Evolutionary conservation across 108 stramenopile species (phyloP), one percentile per base, ranked within the genome.

Genomic region (Licmophora abbreviata): DNA sequence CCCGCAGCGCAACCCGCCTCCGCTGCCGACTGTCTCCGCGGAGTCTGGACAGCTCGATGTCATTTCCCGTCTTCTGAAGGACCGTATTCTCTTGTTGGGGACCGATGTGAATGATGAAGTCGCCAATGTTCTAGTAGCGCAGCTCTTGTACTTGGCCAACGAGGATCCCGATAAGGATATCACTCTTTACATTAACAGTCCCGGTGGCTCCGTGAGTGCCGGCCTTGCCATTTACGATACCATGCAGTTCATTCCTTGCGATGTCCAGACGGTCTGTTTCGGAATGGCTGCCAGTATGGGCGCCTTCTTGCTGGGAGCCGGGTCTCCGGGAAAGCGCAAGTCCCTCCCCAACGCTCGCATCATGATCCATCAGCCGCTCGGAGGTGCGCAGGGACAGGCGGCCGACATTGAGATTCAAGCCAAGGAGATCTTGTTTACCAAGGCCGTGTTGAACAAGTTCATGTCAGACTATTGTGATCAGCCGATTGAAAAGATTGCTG

Each of bases 371-470:
- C 97, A 97, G 63, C 95, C 95, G 10, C 58, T 96, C 23, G 97
- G 97, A 6, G 97, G 97, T 3, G 97, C 94, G 2, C 94, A 95
- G 63, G 97, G 97, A n/a, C 92, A 93, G 59, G 97, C 97, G 6
- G 84, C 92, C 31, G 97, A 97, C 61, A 95, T 97, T 62, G 95
- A 97, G 61, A 96, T 97, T 55, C 95, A 97, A 60, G 97, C 97
- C 26, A 95, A 95, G 74, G 95, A 97, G 62, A 95, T 97, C 61
- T 61, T 97, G 49, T 95, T 90, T 59, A 85, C 86, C 29, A 77
- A 87, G 29, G 88, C 89, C 28, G 76, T 85, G 21, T 68, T 97
- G 48, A 96, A 95, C 68, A 86, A 83, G 12, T 95, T 90, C 74
- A 90, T 95, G 64, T 88, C 94, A 20, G 88, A 92, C 22, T 95